These are phyloP conservation scores for Secale cereale DNA, from an alignment of 176 grass and related monocot genomes.

Conservation along the genomic window DNA sequence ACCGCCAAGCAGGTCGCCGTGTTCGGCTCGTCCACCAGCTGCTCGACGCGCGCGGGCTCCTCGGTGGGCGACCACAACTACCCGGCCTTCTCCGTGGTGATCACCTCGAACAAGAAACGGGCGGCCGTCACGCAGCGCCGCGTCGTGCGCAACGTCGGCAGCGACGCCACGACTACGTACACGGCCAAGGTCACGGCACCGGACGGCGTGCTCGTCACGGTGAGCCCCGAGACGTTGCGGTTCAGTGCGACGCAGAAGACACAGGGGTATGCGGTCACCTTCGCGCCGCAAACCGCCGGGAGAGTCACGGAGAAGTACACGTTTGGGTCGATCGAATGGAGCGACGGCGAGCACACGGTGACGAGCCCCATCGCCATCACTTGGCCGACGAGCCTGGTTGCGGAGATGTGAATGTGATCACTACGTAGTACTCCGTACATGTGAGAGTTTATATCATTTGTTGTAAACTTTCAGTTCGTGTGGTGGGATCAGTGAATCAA, in stretches of 20 bases:
- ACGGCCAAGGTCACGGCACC: slow-evolving; percentile 16
- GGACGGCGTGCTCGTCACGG: slow-evolving; percentile 38
- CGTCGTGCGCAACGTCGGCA: slow-evolving; percentile 49
- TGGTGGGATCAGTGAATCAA: no score
- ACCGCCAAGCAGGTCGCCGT: slow-evolving; percentile 22
- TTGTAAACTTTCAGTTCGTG: no score
- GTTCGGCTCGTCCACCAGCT: slow-evolving; percentile 1
- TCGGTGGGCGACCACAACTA: slow-evolving; percentile 43
- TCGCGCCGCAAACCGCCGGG: no score
- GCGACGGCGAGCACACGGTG: no score
- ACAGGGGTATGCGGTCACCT: no score
- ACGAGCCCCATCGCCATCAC: no score
- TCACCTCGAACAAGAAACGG: not conserved
- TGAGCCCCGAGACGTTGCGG: slow-evolving; percentile 36
- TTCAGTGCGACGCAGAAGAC: slow-evolving; percentile 20
- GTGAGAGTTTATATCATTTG: no score
- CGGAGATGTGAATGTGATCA: no score
- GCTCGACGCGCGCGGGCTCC: slow-evolving; percentile 15
- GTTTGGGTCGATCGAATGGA: no score
- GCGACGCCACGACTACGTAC: slow-evolving; percentile 21
- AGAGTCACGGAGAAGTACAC: no score
- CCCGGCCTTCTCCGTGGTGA: slow-evolving; percentile 43
- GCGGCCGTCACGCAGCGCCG: slow-evolving; percentile 31
- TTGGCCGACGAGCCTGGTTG: no score
- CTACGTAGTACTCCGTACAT: no score